These are phyloP conservation scores for Phytopythium oedochilum DNA, from an alignment of 352 stramenopile species.

Conservation along the genomic window DNA sequence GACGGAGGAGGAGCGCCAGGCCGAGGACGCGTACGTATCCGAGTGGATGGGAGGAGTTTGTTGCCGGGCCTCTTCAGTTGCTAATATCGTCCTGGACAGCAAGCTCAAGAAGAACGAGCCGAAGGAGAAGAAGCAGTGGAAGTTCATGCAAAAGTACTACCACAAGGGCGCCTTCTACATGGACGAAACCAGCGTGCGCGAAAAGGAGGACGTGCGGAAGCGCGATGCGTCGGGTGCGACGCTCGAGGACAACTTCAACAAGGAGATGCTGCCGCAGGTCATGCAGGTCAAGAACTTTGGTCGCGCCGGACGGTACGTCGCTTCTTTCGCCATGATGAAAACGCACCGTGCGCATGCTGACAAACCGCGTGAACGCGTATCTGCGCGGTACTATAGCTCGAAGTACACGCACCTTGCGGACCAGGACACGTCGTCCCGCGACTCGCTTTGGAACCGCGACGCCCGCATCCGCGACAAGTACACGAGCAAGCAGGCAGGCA, in stretches of 20 bases:
- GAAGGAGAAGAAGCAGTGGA: slow-evolving; percentile 86
- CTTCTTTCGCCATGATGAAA: too few species aligned
- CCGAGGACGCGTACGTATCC: slow-evolving; percentile 85
- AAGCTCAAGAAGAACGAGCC: slow-evolving; percentile 81
- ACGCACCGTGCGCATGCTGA: too few species aligned
- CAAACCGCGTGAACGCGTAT: too few species aligned
- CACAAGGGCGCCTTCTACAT: slow-evolving; percentile 98
- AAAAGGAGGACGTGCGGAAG: slow-evolving; percentile 89
- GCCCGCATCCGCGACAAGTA: slow-evolving; percentile 85
- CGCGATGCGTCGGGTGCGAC: slow-evolving; percentile 88
- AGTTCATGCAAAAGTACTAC: slow-evolving; percentile 98
- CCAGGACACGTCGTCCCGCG: slow-evolving; percentile 92
- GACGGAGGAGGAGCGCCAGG: slow-evolving; percentile 93
- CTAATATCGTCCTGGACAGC: slow-evolving; percentile 20
- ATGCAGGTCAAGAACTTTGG: slow-evolving; percentile 99
- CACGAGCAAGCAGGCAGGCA: slow-evolving; percentile 63
- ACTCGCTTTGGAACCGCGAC: slow-evolving; percentile 74
- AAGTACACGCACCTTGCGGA: slow-evolving; percentile 98
- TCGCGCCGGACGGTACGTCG: slow-evolving; percentile 83
- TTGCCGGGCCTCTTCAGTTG: background rate
- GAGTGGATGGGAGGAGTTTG: background rate
- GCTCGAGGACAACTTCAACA: slow-evolving; percentile 93
- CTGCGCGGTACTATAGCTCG: too few species aligned
- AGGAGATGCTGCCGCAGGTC: slow-evolving; percentile 90
- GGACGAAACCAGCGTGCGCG: slow-evolving; percentile 89